These are phyloP conservation scores for Aphanocladium album DNA, from an alignment of 2,329 filamentous ascomycete genomes.

Conservation along the genomic window DNA sequence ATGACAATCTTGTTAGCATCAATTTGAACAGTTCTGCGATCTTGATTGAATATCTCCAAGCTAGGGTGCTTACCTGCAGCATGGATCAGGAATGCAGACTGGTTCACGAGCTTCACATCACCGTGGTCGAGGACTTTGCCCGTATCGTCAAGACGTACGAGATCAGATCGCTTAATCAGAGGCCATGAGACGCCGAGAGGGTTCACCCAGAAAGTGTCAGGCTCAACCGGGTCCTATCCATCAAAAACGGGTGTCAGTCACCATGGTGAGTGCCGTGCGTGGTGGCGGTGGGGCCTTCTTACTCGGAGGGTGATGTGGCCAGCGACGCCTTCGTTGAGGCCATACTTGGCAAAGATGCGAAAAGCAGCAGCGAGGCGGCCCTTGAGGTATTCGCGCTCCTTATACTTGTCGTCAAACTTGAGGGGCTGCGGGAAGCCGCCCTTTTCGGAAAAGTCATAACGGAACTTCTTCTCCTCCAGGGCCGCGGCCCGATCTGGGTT, in stretches of 20 bases:
- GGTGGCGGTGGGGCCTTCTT: background rate
- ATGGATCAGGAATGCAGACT: constrained; percentile 25
- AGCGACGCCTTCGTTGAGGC: constrained; percentile 58
- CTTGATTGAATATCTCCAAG: background rate
- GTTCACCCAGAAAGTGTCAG: constrained; percentile 61
- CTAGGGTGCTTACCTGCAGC: constrained; percentile 20
- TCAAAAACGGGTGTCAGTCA: constrained; percentile 4
- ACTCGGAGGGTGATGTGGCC: constrained; percentile 58
- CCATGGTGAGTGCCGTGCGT: background rate
- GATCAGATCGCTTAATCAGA: constrained; percentile 57
- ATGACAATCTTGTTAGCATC: constrained; percentile 14
- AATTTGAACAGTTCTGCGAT: background rate
- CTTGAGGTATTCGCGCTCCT: constrained; percentile 50
- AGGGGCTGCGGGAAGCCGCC: constrained; percentile 9
- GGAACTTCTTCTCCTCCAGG: constrained; percentile 3
- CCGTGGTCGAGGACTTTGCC: constrained; percentile 62
- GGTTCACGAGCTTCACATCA: constrained; percentile 26
- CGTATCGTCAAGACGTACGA: constrained; percentile 60
- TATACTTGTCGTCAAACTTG: constrained; percentile 22
- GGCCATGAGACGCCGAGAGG: constrained; percentile 60
- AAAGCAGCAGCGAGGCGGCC: constrained; percentile 50
- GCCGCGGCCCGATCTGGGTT: background rate
- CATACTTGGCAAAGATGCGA: constrained; percentile 53
- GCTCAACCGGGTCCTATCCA: constrained; percentile 48
- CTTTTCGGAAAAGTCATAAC: constrained; percentile 8